Conservation (phyloP, 1,284 basidiomycete species). For the Sanghuangporus sanghuang region DNA sequence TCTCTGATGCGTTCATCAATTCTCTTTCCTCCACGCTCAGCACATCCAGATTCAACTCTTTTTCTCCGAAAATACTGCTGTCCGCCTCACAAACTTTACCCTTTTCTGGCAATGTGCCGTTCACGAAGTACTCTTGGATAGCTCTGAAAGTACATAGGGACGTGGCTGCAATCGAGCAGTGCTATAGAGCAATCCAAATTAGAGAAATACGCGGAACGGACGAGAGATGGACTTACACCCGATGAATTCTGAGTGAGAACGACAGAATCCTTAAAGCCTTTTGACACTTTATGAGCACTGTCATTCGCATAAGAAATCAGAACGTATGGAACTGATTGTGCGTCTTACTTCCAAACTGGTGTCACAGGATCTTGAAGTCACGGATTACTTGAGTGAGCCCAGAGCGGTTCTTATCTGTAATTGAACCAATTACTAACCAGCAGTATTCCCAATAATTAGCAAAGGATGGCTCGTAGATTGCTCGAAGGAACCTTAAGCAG, state of each 20-base stretch:
- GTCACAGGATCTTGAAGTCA: slow-evolving; percentile 7
- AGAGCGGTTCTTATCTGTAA: background rate
- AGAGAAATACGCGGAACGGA: background rate
- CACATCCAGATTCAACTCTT: background rate
- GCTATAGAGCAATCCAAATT: slow-evolving; percentile 1
- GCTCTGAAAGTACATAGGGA: slow-evolving; percentile 18
- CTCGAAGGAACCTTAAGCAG: slow-evolving; percentile 9
- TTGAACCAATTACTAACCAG: slow-evolving; percentile 9
- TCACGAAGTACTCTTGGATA: slow-evolving; percentile 17
- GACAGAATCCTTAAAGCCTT: slow-evolving; percentile 20
- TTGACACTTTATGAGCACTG: slow-evolving; percentile 22
- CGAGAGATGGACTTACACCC: slow-evolving; percentile 15
- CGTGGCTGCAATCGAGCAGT: slow-evolving; percentile 17
- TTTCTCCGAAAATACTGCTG: slow-evolving; percentile 12
- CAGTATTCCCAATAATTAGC: slow-evolving; percentile 21
- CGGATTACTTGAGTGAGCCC: background rate
- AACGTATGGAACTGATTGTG: background rate
- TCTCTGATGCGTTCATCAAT: background rate
- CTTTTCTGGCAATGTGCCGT: slow-evolving; percentile 17
- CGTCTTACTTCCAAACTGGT: background rate
- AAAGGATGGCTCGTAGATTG: slow-evolving; percentile 20
- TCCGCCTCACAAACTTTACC: slow-evolving; percentile 17
- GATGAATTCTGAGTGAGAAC: slow-evolving; percentile 22
- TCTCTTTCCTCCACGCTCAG: background rate
- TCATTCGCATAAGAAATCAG: background rate